A percentile compares a stretch with the other conserved stretches of the same genome.
phyloP scores from a whole-genome alignment of 352 stramenopile genomes.

The Phytophthora quininea region DNA sequence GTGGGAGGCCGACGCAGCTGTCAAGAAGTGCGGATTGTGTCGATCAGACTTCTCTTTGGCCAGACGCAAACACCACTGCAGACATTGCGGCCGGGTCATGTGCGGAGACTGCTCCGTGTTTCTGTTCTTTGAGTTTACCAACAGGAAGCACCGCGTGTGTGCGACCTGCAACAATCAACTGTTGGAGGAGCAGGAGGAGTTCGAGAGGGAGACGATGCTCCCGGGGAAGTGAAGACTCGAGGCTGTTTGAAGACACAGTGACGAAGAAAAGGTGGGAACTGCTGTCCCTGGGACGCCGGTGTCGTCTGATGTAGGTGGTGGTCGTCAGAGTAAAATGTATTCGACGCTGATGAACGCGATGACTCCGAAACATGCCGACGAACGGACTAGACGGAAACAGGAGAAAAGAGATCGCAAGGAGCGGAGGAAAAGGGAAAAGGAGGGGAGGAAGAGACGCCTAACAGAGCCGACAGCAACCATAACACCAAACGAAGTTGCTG shows the following conservation, averaged over 20 bases:
- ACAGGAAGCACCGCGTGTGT: constrained; percentile 75
- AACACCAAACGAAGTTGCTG: background rate
- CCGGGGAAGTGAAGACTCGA: constrained; percentile 18
- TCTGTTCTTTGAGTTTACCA: constrained; percentile 60
- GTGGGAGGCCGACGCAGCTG: constrained; percentile 60
- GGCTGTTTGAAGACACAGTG: constrained; percentile 16
- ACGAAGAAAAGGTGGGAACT: constrained; percentile 1
- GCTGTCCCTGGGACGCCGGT: constrained; percentile 7
- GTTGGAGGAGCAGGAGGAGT: constrained; percentile 29
- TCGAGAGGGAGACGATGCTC: constrained; percentile 25
- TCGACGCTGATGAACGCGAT: constrained; percentile 13
- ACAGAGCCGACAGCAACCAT: background rate
- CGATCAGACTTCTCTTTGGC: constrained; percentile 65
- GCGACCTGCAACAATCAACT: constrained; percentile 41
- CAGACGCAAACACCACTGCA: constrained; percentile 79
- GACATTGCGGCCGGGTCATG: constrained; percentile 76
- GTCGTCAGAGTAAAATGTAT: constrained; percentile 6
- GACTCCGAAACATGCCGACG: constrained; percentile 11
- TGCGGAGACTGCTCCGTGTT: constrained; percentile 80
- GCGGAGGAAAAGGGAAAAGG: constrained; percentile 17
- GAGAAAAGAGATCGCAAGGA: constrained; percentile 23
- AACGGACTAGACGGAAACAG: constrained; percentile 26
- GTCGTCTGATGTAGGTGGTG: constrained; percentile 7
- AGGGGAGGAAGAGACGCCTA: constrained; percentile 7
- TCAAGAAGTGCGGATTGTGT: constrained; percentile 60